Evolutionary conservation across 768 basidiomycete species (phyloP), one percentile per base, ranked within the genome.

Genomic region (Leccinum pellstonianum): DNA sequence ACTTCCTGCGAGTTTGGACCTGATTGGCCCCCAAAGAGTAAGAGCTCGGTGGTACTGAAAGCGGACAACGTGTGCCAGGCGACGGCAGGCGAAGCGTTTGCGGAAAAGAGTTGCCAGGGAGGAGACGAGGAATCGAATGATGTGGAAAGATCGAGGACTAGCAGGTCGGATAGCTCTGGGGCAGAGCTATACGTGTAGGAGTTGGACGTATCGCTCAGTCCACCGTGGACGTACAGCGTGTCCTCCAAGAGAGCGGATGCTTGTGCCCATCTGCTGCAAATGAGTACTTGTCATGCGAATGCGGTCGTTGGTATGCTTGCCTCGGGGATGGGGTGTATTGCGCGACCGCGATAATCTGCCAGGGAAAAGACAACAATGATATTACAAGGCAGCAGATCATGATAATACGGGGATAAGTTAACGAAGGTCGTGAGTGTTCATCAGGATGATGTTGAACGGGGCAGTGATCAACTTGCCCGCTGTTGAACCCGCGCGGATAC

Each of bases 51-150:
- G 15, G 78, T 73, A 56, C 83, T 82, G 75, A 83, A 81, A 4
- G 87, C 83, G 15, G 90, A 87, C 47, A 95, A 75, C 1, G 89
- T 85, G 69, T 93, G 90, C 89, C 91, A 95, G 11, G 89, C 84
- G 11, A 93, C 77, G 8, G 83, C 73, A 23, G 90, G 91, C 4
- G 76, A 71, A 61, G 82, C 81, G 2, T 75, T 66, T 33, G 81
- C 77, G 54, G 78, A 78, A 56, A 90, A 62, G 54, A 86, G 80
- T 38, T 80, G 64, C 88, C 90, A 93, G 14, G 91, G 88, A 1
- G 91, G 86, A 1, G 80, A 81, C 1, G 80, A 77, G n/a, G 79
- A 68, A 48, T 79, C 63, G 68, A 93, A 95, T 2, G 83, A 68
- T 8, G 74, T 68, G 3, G 82, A 78, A 15, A 93, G 81, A 47